phyloP scores from a whole-genome alignment of 495 filamentous ascomycete species.

The Tuber melanosporum region DNA sequence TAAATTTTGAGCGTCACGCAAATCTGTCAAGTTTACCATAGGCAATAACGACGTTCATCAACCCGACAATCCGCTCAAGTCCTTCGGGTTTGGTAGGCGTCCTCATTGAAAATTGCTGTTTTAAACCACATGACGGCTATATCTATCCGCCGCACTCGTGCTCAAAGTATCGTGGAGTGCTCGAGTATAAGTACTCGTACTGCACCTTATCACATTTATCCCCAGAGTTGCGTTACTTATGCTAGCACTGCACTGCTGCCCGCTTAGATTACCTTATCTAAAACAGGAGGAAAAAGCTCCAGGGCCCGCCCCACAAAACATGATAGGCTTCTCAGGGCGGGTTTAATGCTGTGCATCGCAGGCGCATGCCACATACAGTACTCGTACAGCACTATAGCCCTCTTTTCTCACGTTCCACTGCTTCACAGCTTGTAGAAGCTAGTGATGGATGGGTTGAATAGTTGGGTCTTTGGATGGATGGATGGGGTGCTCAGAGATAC shows the following conservation, averaged over 20 bases:
- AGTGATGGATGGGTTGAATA: not conserved
- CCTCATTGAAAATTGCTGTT: not conserved
- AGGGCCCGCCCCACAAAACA: not conserved
- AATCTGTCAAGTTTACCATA: not conserved
- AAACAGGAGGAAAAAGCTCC: not conserved
- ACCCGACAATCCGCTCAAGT: not conserved
- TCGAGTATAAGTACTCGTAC: too few relatives aligned
- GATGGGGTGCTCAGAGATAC: not conserved
- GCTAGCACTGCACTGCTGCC: not conserved
- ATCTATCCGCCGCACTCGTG: not conserved
- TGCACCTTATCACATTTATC: not conserved
- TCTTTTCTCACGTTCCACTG: not conserved
- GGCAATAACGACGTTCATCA: not conserved
- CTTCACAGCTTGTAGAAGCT: too few relatives aligned
- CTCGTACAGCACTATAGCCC: not conserved
- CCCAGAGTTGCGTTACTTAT: not conserved
- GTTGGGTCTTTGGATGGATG: not conserved
- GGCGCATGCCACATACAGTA: not conserved
- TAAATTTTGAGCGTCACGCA: not conserved
- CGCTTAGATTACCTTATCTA: not conserved
- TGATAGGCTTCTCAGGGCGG: not conserved
- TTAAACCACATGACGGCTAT: not conserved
- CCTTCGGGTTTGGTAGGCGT: not conserved
- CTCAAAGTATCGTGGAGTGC: not conserved
- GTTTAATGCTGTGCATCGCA: not conserved